These are phyloP conservation scores for Calophaca sinica DNA, from an alignment of 306 rosid genomes.

Conservation along the genomic window DNA sequence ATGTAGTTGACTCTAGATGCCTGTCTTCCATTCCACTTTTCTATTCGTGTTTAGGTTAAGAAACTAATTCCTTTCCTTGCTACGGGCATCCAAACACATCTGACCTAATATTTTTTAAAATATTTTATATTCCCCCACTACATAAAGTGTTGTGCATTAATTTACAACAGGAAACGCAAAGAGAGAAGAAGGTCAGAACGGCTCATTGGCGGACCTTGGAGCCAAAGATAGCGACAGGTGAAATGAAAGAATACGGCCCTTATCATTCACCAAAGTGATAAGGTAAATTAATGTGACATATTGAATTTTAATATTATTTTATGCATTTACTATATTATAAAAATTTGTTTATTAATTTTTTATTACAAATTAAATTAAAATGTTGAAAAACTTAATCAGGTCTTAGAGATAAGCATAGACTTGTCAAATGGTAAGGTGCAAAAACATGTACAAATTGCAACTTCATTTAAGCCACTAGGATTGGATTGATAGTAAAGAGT, in stretches of 20 bases:
- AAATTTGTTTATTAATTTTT: too few species aligned
- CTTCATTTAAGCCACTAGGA: too few species aligned
- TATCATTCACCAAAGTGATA: too few species aligned
- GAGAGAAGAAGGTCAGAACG: neutral
- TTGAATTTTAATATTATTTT: too few species aligned
- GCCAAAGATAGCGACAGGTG: neutral
- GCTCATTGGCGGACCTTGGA: conserved; percentile 22
- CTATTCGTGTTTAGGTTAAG: neutral
- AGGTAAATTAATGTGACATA: too few species aligned
- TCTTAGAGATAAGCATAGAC: too few species aligned
- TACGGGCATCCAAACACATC: neutral
- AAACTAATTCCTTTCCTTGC: neutral
- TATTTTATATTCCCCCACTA: neutral
- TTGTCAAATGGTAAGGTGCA: too few species aligned
- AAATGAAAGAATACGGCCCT: neutral
- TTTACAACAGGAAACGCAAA: neutral
- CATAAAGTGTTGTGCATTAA: neutral
- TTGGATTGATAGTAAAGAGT: too few species aligned
- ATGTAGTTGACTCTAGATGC: neutral
- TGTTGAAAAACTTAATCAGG: too few species aligned
- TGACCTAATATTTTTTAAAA: neutral
- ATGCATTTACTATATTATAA: too few species aligned
- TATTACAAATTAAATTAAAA: too few species aligned
- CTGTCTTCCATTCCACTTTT: neutral
- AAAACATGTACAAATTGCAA: too few species aligned